A percentile compares a stretch with the other conserved stretches of the same genome.
Conservation (phyloP, 1,139 yeast genomes). For the Geotrichum macrosporum region DNA sequence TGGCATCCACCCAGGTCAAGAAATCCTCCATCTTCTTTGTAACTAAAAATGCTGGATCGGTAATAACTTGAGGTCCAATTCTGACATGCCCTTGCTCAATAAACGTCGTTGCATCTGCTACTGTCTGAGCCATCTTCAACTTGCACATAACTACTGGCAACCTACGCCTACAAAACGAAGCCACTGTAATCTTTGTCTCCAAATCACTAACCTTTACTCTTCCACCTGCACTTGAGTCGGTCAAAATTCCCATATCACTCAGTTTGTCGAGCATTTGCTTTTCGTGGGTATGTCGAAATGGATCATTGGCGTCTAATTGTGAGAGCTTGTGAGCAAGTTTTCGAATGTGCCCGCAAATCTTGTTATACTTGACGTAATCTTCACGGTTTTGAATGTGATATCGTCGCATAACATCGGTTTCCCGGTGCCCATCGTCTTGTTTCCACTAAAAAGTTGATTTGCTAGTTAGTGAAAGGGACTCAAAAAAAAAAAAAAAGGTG, state of each 20-base stretch:
- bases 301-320: conserved; percentile 77
- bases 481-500: neutral
- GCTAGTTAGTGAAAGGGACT: neutral
- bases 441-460: conserved; percentile 71
- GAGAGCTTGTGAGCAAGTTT: conserved; percentile 83
- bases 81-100: conserved; percentile 97
- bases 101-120: conserved; percentile 83
- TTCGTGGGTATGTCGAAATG: conserved; percentile 82
- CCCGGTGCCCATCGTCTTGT: conserved; percentile 92
- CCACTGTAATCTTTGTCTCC: conserved; percentile 86
- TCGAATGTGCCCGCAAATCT: conserved; percentile 84
- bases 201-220: conserved; percentile 88
- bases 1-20: conserved; percentile 92
- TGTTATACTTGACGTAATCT: conserved; percentile 91
- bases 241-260: conserved; percentile 77
- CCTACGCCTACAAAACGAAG: conserved; percentile 87
- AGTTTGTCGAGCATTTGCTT: conserved; percentile 79
- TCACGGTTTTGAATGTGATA: conserved; percentile 92
- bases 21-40: conserved; percentile 90
- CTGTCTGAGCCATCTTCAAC: conserved; percentile 86
- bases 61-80: conserved; percentile 92
- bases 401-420: conserved; percentile 89
- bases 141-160: conserved; percentile 95
- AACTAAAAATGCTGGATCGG: conserved; percentile 92
- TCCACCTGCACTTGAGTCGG: conserved; percentile 39